Evolutionary conservation across 2,329 filamentous ascomycete species (phyloP), one percentile per base, ranked within the genome.

Genomic region (Arthrobotrys musiformis): DNA sequence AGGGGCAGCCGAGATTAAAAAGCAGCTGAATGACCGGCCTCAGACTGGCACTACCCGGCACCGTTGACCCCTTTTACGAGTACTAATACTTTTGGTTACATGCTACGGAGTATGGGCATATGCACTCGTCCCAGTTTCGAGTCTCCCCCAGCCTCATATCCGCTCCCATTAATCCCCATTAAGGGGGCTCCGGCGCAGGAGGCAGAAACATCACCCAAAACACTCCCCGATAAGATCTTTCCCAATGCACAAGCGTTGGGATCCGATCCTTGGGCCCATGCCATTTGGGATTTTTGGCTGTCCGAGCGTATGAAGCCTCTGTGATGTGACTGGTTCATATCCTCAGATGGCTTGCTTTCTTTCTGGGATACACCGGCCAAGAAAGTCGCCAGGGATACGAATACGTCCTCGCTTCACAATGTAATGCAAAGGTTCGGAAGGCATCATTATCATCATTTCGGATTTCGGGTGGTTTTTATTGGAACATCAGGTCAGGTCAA

Each of bases 1-100:
- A 69, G 56, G 70, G 70, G 46, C 64, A 70, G 60, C 72, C 72
- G 72, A 76, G 72, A 76, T 76, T 76, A 76, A 70, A 52, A 67
- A 60, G 48, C 72, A 76, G 64, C 58, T 76, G 72, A 76, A 76
- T 52, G 62, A 35, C 50, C 70, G 46, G 63, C 50, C 46, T 54
- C 44, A 76, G 28, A 30, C 26, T 50, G 58, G 63, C 46, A 60
- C 58, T 60, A 26, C 40, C 69, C 58, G 69, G 35, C 50, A 35
- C 13, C 44, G 19, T 37, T 61, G 42, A 19, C 61, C 62, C 67
- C 67, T 54, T 63, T 70, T 63, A 24, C 9, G 15, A n/a, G 35
- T 37, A 58, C 54, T 19, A n/a, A 35, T 35, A 17, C 24, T n/a
- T 26, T 11, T 28, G 11, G n/a, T 4, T 17, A n/a, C 26, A 33